phyloP scores from a whole-genome alignment of 305 asterid genomes.

The Striga hermonthica region DNA sequence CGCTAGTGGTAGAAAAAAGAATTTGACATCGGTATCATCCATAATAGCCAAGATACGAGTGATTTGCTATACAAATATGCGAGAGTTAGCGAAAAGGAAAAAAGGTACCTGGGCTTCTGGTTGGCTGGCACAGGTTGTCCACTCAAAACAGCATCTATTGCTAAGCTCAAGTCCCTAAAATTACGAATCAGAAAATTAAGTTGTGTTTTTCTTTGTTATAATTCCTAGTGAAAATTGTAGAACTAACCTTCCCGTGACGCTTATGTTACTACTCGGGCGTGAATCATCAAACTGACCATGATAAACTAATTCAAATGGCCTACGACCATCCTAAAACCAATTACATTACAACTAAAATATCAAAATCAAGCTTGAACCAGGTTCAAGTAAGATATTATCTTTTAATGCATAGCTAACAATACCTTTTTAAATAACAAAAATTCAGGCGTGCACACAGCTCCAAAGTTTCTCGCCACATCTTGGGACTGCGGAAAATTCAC shows the following conservation, averaged over 20 bases:
- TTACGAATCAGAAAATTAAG: slow-evolving; percentile 2
- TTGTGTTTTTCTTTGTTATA: neutral
- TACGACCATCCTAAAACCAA: slow-evolving; percentile 65
- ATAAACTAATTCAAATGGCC: slow-evolving; percentile 94
- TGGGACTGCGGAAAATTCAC: slow-evolving; percentile 54
- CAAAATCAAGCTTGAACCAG: slow-evolving; percentile 10
- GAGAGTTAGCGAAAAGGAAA: slow-evolving; percentile 3
- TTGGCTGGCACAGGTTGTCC: slow-evolving; percentile 64
- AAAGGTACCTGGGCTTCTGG: slow-evolving; percentile 75
- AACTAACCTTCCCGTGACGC: slow-evolving; percentile 80
- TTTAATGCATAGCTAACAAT: slow-evolving; percentile 9
- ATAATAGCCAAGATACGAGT: slow-evolving; percentile 4
- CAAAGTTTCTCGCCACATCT: slow-evolving; percentile 83
- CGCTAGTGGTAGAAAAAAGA: slow-evolving; percentile 40
- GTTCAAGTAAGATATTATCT: slow-evolving; percentile 9
- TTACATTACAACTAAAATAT: slow-evolving; percentile 17
- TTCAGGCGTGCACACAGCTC: slow-evolving; percentile 96
- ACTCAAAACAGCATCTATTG: slow-evolving; percentile 76
- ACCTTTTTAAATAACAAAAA: slow-evolving; percentile 92
- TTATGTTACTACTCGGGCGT: slow-evolving; percentile 62
- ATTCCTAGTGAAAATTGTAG: slow-evolving; percentile 17
- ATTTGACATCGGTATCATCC: slow-evolving; percentile 13
- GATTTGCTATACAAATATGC: neutral
- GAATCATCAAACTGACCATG: slow-evolving; percentile 97
- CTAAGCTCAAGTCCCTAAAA: slow-evolving; percentile 78